Percentiles rank a stretch among this genome's conserved stretches.
Conservation (phyloP, 2,329 filamentous ascomycete genomes). For the Verticillium albo-atrum region DNA sequence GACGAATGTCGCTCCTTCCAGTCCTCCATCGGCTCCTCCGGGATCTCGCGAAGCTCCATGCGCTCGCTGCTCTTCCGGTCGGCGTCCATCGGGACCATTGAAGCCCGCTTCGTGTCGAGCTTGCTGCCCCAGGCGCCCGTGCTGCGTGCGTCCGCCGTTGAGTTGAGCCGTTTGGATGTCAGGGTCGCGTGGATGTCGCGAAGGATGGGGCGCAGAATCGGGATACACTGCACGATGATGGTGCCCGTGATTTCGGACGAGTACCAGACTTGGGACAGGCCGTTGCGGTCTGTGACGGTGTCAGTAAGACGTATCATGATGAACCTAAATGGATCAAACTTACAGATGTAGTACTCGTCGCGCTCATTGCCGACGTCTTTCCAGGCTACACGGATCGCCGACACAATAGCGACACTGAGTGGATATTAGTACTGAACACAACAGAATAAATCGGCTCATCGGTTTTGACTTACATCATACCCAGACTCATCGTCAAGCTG, state of each 20-base stretch:
- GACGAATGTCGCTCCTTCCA: neutral
- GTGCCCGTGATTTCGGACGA: constrained; percentile 48
- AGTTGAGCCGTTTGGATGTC: constrained; percentile 11
- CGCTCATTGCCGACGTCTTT: constrained; percentile 41
- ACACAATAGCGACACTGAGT: constrained; percentile 37
- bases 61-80: constrained; percentile 7
- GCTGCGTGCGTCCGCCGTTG: constrained; percentile 8
- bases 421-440: neutral
- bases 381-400: constrained; percentile 43
- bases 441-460: neutral
- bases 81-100: constrained; percentile 1
- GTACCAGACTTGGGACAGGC: constrained; percentile 41
- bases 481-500: constrained; percentile 45
- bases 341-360: constrained; percentile 43
- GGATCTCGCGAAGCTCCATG: constrained; percentile 12
- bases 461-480: constrained; percentile 32
- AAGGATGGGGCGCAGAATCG: constrained; percentile 43
- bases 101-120: constrained; percentile 6
- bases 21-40: constrained; percentile 3
- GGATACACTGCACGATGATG: constrained; percentile 51
- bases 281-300: constrained; percentile 29
- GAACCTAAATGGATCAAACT: constrained; percentile 1
- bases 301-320: neutral
- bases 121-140: constrained; percentile 9
- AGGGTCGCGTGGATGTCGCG: constrained; percentile 12